Conservation (phyloP, 139 green algal species). For the Raphidocelis subcapitata region DNA sequence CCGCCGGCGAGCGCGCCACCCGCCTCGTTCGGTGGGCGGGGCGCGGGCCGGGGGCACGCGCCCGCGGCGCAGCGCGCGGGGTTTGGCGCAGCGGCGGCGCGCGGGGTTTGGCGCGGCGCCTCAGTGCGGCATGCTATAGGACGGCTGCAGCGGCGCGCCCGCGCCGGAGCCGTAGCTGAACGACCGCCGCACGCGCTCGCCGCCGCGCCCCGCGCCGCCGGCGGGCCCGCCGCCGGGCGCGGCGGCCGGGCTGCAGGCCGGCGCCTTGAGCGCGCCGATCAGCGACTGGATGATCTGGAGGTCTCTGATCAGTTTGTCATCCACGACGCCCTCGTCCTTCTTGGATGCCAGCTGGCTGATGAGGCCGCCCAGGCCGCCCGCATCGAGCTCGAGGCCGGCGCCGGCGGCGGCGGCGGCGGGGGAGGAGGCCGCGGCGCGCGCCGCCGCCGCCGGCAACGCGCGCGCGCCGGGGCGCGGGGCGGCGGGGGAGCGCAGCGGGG, state of each 20-base stretch:
- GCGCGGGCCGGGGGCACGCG: no score
- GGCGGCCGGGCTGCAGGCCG: background rate
- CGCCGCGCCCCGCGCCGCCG: no score
- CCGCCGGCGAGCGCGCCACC: no score
- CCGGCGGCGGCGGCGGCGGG: background rate
- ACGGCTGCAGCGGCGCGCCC: no score
- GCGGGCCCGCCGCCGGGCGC: no score
- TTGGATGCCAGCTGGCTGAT: constrained; percentile 38
- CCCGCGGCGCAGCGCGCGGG: no score
- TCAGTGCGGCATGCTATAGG: no score
- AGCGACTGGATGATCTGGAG: constrained; percentile 49
- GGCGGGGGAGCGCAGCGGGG: background rate
- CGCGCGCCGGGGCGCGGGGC: background rate
- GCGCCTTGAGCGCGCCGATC: constrained; percentile 35
- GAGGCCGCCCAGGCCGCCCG: constrained; percentile 30
- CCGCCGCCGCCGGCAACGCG: background rate
- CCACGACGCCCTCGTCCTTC: constrained; percentile 41
- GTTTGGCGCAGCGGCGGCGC: no score
- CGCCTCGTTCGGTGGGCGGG: no score
- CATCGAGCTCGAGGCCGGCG: constrained; percentile 9
- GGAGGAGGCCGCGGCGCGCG: background rate
- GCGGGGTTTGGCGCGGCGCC: no score
- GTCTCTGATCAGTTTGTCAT: constrained; percentile 47
- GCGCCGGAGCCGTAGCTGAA: no score
- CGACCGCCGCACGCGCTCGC: no score